A percentile compares a stretch with the other conserved stretches of the same genome.
These are phyloP conservation scores for Amylostereum areolatum DNA, from an alignment of 1,284 basidiomycete genomes.

Conservation along the genomic window DNA sequence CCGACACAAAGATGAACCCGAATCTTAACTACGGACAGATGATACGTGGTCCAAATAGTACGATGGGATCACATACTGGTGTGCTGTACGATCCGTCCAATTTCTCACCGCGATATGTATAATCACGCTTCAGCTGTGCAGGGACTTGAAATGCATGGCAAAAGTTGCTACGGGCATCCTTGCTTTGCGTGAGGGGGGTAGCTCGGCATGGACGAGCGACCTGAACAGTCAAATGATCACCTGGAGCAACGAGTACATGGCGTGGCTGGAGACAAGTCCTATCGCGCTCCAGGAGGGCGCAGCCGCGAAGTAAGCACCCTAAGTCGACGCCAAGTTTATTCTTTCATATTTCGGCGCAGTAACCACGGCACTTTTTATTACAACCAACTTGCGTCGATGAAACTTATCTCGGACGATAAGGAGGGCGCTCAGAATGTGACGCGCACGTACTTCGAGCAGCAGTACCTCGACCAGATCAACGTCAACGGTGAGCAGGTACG, in stretches of 20 bases:
- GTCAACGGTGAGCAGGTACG: constrained; percentile 43
- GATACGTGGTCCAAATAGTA: constrained; percentile 43
- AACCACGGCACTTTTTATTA: constrained; percentile 16
- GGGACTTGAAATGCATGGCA: constrained; percentile 38
- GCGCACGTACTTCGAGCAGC: constrained; percentile 37
- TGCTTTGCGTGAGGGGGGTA: constrained; percentile 43
- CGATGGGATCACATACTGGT: constrained; percentile 48
- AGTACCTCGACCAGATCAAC: constrained; percentile 48
- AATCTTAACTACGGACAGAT: constrained; percentile 63
- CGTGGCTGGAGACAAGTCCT: constrained; percentile 45
- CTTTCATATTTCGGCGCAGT: background rate
- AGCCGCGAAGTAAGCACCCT: constrained; percentile 37
- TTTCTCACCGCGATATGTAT: background rate
- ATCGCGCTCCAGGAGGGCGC: constrained; percentile 37
- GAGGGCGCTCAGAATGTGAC: constrained; percentile 34
- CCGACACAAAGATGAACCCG: constrained; percentile 55
- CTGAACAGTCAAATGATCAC: constrained; percentile 36
- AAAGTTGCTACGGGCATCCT: constrained; percentile 53
- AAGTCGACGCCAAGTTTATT: background rate
- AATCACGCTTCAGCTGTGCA: background rate
- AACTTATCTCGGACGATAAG: constrained; percentile 30
- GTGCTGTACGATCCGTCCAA: constrained; percentile 30
- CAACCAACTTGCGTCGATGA: constrained; percentile 33
- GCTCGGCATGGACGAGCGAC: constrained; percentile 46
- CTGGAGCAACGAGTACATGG: constrained; percentile 47